Evolutionary conservation across 345 rosid species (phyloP), one percentile per base, ranked within the genome.

Genomic region (Gossypium herbaceum): DNA sequence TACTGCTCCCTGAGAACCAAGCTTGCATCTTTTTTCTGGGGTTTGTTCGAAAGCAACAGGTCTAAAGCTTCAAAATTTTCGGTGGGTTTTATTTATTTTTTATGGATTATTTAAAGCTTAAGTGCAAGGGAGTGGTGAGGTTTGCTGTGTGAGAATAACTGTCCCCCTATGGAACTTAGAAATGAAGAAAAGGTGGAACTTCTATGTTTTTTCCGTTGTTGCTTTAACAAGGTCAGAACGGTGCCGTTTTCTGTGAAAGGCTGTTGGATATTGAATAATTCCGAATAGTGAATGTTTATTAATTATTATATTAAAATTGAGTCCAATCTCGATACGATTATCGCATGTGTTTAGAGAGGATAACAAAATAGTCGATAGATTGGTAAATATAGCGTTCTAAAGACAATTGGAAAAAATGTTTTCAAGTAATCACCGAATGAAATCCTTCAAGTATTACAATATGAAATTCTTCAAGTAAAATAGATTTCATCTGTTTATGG

Each of bases 1-100:
- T 74, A 72, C 79, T 79, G 56, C 79, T 19, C 84, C 79, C 84
- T 6, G 90, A 82, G 74, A 90, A 90, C 94, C 91, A 90, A 13
- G 85, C 82, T 72, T 90, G 94, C 72, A 67, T 73, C 8, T 58
- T 58, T 58, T 79, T 80, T 2, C 81, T 79, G 9, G 0, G 8
- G 41, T 56, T 55, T 56, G 54, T 57, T 13, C 29, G 64, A 17
- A 12, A 43, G 12, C 1, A 72, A 57, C 20, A 57, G 54, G 12
- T 13, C 20, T 43, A 57, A 25, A 56, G 51, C 17, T 57, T 43
- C 62, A 41, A 0, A 34, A 13, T 44, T 45, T 56, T 22, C 19
- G 3, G 55, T 22, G 58, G 24, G 2, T 55, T 54, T 55, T 43
- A 17, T 10, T 22, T 57, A 2, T 22, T 3, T 41, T 52, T 55